phyloP scores from a whole-genome alignment of 768 basidiomycete genomes.

The Russula virescens region DNA sequence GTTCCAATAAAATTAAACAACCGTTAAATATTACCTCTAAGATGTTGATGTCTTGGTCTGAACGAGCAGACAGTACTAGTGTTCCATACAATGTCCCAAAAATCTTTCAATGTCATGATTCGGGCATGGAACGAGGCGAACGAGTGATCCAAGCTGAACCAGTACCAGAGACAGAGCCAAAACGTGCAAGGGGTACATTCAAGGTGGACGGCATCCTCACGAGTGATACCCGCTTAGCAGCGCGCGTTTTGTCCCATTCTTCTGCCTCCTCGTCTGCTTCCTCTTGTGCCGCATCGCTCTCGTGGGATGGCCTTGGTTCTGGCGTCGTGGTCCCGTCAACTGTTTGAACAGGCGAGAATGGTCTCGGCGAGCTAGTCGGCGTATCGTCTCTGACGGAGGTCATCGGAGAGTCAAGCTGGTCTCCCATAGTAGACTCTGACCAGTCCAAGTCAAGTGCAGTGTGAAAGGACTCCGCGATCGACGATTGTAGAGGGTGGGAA shows the following conservation, averaged over 20 bases:
- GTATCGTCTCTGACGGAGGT: background rate
- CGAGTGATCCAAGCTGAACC: slow-evolving; percentile 2
- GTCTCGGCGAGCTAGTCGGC: background rate
- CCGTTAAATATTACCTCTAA: slow-evolving; percentile 14
- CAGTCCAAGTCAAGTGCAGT: slow-evolving; percentile 54
- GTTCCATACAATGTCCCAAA: background rate
- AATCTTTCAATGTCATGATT: background rate
- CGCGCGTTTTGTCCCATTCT: slow-evolving; percentile 81
- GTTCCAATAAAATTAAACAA: slow-evolving; percentile 9
- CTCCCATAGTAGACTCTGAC: slow-evolving; percentile 22
- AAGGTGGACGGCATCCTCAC: slow-evolving; percentile 63
- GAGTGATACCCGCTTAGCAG: slow-evolving; percentile 79
- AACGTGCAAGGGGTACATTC: slow-evolving; percentile 30
- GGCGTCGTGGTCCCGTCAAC: background rate
- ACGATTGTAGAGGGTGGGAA: slow-evolving; percentile 36
- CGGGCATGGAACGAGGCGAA: slow-evolving; percentile 6
- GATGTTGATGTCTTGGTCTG: background rate
- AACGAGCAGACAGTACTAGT: background rate
- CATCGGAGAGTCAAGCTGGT: slow-evolving; percentile 1
- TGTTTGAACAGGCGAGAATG: background rate
- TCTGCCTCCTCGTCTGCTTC: slow-evolving; percentile 67
- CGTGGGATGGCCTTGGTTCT: slow-evolving; percentile 32
- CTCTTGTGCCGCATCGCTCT: slow-evolving; percentile 44
- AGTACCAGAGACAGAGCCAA: slow-evolving; percentile 2
- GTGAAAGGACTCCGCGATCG: slow-evolving; percentile 55